Base-by-base conservation (phyloP, 108 stramenopile species). In the Stephanodiscus triporus region DNA sequence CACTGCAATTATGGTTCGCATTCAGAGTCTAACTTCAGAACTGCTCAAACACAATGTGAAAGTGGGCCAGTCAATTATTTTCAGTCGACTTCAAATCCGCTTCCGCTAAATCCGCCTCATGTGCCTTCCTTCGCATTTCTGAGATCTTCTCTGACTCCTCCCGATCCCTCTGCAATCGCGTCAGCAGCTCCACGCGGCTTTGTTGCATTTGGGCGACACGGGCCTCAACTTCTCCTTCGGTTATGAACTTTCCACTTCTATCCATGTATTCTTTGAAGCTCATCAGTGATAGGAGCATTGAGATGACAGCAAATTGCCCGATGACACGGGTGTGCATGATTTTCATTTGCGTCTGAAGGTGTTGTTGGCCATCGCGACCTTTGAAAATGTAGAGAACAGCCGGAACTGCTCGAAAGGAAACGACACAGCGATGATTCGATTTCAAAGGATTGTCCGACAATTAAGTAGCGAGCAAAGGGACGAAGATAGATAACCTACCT, bases 261-360 rank as follows among this genome's bases (percentile, higher is more conserved):
- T 94, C 89, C 93, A 94, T 94, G 48, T 89, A 88, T 45, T 83
- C 86, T 65, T 94, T 91, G 74, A 94, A 76, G 10, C 91, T 88
- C 91, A 94, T 94, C 43, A 94, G 75, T 10, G 82, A 69, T 32
- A 94, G 54, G 13, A 94, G 74, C 62, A 89, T 86, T 54, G 81
- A 66, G 32, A 94, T 79, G 23, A 91, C 88, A 14, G 93, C 84
- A 68, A 90, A 90, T 66, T 94, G 93, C 42, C 93, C 93, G 68
- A 89, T 84, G 62, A 94, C 93, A 79, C 93, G 91, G 50, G 93
- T 94, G 68, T 94, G 93, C 82, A 94, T 82, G 0, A 94, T 26
- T 64, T 89, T 88, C 77, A 82, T 81, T 67, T 84, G 81, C 4
- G 85, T 50, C 59, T 84, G 78, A 43, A 91, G 80, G 55, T 89